These are phyloP conservation scores for Solanum lycopersicoides DNA, from an alignment of 257 asterid genomes.

Conservation along the genomic window DNA sequence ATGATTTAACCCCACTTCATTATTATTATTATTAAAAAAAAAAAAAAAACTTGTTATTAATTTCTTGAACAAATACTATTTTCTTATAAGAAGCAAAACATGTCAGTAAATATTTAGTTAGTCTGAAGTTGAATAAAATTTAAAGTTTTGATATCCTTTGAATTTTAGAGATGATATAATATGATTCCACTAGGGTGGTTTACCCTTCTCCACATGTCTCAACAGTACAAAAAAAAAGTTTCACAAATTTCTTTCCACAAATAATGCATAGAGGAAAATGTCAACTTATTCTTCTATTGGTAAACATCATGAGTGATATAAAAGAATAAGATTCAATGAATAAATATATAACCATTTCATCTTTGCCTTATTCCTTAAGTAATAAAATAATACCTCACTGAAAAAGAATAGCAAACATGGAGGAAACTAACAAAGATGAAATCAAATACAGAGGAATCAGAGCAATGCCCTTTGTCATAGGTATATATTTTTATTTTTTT, in stretches of 20 bases:
- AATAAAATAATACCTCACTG: not conserved
- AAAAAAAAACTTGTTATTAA: not conserved
- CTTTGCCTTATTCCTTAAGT: not conserved
- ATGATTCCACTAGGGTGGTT: not conserved
- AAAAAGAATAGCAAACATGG: not conserved
- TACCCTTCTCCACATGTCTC: not conserved
- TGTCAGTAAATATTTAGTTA: not conserved
- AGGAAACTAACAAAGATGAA: not conserved
- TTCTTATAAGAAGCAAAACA: not conserved
- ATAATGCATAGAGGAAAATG: not conserved
- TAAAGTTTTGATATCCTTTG: not conserved
- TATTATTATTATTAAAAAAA: not conserved
- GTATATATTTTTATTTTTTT: not conserved
- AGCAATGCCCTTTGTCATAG: constrained; percentile 25
- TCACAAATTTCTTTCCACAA: not conserved
- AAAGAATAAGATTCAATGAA: not conserved
- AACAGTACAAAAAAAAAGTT: not conserved
- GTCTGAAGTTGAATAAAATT: not conserved
- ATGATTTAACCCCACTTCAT: not conserved
- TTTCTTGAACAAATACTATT: not conserved
- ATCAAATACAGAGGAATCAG: constrained; percentile 14
- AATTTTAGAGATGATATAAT: not conserved
- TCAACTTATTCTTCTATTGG: not conserved
- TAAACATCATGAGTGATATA: not conserved
- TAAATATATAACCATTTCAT: not conserved